Conservation (phyloP, 495 filamentous ascomycete species). For the Lindgomyces ingoldianus region DNA sequence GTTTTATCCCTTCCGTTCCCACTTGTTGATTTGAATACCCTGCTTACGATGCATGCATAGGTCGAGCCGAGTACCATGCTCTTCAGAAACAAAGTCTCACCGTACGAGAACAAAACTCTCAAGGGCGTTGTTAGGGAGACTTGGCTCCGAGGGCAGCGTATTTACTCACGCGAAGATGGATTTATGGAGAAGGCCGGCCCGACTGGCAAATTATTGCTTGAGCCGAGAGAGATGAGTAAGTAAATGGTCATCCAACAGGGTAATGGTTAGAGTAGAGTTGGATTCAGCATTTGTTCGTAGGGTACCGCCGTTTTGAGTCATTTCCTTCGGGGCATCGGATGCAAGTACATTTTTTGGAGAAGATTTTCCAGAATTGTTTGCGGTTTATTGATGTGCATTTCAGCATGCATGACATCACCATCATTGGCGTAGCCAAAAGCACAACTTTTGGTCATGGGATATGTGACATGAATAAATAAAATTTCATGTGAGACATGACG, state of each 20-base stretch:
- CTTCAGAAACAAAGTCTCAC: slow-evolving; percentile 92
- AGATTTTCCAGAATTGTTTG: not conserved
- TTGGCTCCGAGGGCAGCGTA: slow-evolving; percentile 77
- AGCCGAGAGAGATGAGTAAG: slow-evolving; percentile 50
- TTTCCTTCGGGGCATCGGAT: too few relatives aligned
- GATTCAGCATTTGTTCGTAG: too few relatives aligned
- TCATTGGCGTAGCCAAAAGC: not conserved
- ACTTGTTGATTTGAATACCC: too few relatives aligned
- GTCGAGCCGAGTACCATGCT: slow-evolving; percentile 62
- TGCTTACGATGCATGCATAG: slow-evolving; percentile 14
- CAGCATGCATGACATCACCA: slow-evolving; percentile 1
- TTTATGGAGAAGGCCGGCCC: slow-evolving; percentile 62
- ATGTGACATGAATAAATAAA: too few relatives aligned
- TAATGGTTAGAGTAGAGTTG: not conserved
- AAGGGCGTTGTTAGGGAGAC: slow-evolving; percentile 84
- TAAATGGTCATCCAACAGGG: not conserved
- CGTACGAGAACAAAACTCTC: slow-evolving; percentile 83
- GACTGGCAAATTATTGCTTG: slow-evolving; percentile 61
- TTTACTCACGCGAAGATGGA: slow-evolving; percentile 66
- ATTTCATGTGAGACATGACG: too few relatives aligned
- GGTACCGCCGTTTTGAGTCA: too few relatives aligned
- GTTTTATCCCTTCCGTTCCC: not conserved
- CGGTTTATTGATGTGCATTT: not conserved
- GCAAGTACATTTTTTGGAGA: too few relatives aligned
- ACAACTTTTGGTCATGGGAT: not conserved